These are phyloP conservation scores for Ceratocystis smalleyi DNA, from an alignment of 2,329 filamentous ascomycete species.

Conservation along the genomic window DNA sequence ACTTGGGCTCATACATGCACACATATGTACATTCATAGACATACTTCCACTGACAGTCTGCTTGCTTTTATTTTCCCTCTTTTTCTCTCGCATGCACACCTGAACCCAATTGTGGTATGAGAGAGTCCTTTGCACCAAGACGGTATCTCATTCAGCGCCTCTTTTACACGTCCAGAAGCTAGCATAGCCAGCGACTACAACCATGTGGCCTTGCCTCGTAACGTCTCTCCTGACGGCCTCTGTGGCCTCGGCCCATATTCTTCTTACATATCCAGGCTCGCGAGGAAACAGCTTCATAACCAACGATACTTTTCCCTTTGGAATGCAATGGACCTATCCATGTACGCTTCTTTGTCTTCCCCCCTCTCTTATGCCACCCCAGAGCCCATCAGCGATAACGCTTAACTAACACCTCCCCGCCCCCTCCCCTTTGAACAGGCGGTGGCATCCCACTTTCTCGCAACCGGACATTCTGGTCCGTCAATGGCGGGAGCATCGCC, in stretches of 20 bases:
- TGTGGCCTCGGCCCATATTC: slow-evolving; percentile 30
- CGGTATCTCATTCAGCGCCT: neutral
- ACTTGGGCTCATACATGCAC: neutral
- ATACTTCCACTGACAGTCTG: neutral
- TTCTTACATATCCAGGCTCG: slow-evolving; percentile 51
- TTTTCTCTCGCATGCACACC: neutral
- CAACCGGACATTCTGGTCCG: slow-evolving; percentile 72
- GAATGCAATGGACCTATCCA: slow-evolving; percentile 58
- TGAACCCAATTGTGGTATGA: neutral
- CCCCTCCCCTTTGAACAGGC: slow-evolving; percentile 32
- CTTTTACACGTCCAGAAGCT: neutral
- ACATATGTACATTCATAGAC: neutral
- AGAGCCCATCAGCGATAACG: neutral
- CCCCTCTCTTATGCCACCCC: neutral
- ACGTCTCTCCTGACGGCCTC: slow-evolving; percentile 14
- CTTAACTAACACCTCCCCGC: slow-evolving; percentile 7
- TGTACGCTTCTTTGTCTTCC: slow-evolving; percentile 33
- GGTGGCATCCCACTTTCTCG: slow-evolving; percentile 55
- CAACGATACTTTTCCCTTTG: slow-evolving; percentile 48
- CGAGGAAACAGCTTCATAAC: slow-evolving; percentile 50
- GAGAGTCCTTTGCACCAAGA: neutral
- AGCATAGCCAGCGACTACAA: neutral
- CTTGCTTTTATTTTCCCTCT: neutral
- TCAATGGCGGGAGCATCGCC: slow-evolving; percentile 56
- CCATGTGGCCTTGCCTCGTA: neutral